Evolutionary conservation across 495 filamentous ascomycete genomes (phyloP).

Genomic region (Penicillium arizonense): DNA sequence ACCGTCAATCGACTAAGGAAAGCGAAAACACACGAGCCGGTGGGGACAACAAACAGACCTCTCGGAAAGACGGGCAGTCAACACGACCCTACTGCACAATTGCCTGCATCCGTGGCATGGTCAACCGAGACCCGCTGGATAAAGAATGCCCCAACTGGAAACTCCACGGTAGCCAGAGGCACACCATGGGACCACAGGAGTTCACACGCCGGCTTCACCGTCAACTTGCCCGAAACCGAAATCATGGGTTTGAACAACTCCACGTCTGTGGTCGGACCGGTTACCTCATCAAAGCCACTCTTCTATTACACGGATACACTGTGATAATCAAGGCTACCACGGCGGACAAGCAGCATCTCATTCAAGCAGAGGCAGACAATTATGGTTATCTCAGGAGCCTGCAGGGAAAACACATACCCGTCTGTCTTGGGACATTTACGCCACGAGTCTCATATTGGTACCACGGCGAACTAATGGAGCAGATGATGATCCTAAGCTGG

Average conservation of each 20-base stretch:
- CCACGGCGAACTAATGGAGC: constrained; percentile 21
- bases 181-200: constrained; percentile 16
- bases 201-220: constrained; percentile 23
- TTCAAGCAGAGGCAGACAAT: constrained; percentile 24
- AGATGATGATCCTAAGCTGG: constrained; percentile 28
- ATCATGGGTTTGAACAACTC: constrained; percentile 23
- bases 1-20: constrained; percentile 10
- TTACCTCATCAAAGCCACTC: constrained; percentile 29
- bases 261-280: constrained; percentile 26
- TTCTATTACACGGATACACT: constrained; percentile 27
- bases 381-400: constrained; percentile 19
- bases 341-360: constrained; percentile 19
- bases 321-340: constrained; percentile 29
- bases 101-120: constrained; percentile 23
- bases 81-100: constrained; percentile 27
- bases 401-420: constrained; percentile 20
- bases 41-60: constrained; percentile 14
- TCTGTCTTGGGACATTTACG: constrained; percentile 22
- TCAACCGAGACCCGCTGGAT: constrained; percentile 23
- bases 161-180: constrained; percentile 14
- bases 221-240: constrained; percentile 23
- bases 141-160: constrained; percentile 24
- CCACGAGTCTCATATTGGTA: constrained; percentile 26
- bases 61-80: constrained; percentile 11
- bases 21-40: constrained; percentile 12